Percentiles rank a stretch among this genome's conserved stretches.
Evolutionary conservation across 495 filamentous ascomycete genomes (phyloP).

Genomic region (Aspergillus baeticus): DNA sequence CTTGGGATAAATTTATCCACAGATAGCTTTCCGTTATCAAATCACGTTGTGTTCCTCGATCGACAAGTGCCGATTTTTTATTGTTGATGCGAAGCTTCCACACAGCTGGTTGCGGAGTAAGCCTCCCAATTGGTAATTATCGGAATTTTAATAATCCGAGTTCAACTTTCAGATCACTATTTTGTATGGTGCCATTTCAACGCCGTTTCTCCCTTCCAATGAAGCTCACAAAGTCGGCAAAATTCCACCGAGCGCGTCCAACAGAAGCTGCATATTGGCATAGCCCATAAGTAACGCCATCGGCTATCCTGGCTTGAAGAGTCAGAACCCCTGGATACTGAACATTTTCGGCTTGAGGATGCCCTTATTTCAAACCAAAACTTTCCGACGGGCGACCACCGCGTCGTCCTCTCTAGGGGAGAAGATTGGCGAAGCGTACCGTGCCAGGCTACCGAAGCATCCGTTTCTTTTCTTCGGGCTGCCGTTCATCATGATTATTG

Average conservation of each 20-base stretch:
- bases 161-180: too few species aligned
- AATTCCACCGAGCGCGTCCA: too few species aligned
- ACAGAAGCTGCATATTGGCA: too few species aligned
- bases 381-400: conserved; percentile 56
- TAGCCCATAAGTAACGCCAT: too few species aligned
- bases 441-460: conserved; percentile 62
- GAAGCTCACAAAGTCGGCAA: too few species aligned
- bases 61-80: neutral
- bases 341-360: conserved; percentile 49
- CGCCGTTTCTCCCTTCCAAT: neutral
- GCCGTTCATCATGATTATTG: conserved; percentile 89
- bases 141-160: too few species aligned
- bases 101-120: conserved; percentile 6
- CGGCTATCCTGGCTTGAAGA: too few species aligned
- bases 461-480: conserved; percentile 94
- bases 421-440: conserved; percentile 75
- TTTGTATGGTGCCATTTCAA: neutral
- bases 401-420: conserved; percentile 52
- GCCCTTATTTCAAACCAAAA: conserved; percentile 71
- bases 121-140: neutral
- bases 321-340: too few species aligned
- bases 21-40: neutral
- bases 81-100: conserved; percentile 13
- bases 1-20: neutral
- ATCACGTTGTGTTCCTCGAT: neutral